Evolutionary conservation across 371 early-diverging fungal genomes (phyloP).

Genomic region (Mucor racemosus): DNA sequence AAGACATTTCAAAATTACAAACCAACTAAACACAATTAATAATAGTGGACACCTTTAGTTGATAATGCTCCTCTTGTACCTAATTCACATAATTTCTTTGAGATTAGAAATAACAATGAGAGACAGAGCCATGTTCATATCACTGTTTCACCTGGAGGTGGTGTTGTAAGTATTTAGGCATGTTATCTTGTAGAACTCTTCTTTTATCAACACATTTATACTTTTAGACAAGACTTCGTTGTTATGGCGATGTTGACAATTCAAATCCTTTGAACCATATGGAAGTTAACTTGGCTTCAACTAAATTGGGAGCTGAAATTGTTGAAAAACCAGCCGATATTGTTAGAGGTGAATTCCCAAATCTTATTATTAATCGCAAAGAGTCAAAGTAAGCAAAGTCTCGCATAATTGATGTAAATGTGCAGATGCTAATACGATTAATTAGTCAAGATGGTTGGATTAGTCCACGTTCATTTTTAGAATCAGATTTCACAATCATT

Average conservation of each 20-base stretch:
- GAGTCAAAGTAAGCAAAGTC: neutral
- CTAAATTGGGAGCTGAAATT: neutral
- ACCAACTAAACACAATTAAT: too few species aligned
- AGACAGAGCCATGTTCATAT: neutral
- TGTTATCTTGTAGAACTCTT: neutral
- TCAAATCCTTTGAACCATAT: neutral
- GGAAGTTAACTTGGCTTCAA: slow-evolving; percentile 1
- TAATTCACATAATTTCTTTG: slow-evolving; percentile 12
- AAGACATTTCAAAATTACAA: too few species aligned
- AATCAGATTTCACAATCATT: neutral
- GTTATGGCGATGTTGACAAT: neutral
- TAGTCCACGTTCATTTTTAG: neutral
- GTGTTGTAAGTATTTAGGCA: slow-evolving; percentile 3
- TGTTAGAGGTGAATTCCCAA: slow-evolving; percentile 1
- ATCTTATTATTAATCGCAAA: neutral
- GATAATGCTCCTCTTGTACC: neutral
- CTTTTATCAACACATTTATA: neutral
- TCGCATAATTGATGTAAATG: too few species aligned
- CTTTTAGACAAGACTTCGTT: slow-evolving; percentile 1
- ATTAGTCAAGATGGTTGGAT: slow-evolving; percentile 14
- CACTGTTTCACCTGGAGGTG: slow-evolving; percentile 4
- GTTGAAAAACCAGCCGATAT: neutral
- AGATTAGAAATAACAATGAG: neutral
- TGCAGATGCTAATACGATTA: neutral
- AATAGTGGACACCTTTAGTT: neutral